Evolutionary conservation across 768 basidiomycete genomes (phyloP), one percentile per base, ranked within the genome.

Genomic region (Pilatotrama ljubarskyi): DNA sequence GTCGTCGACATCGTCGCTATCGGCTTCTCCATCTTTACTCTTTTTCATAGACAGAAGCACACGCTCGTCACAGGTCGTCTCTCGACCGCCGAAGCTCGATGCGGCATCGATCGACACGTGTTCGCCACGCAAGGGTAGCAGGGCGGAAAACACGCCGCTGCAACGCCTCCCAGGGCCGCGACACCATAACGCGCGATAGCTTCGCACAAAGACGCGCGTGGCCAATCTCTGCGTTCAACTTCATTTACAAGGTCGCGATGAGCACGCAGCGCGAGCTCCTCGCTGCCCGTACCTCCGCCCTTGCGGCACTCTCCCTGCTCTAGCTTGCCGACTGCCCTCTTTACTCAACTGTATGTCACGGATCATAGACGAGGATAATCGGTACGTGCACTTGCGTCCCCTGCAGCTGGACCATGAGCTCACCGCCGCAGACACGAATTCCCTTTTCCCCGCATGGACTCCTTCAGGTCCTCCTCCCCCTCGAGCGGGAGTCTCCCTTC

Each of bases 371-470:
- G 64, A 64, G 47, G 35, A 58, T 37, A 54, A 59, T 32, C 60
- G 61, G 68, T 69, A 51, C 20, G 68, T 58, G 20, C 24, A 18
- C 8, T 26, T n/a, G 11, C 18, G 37, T 18, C 32, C 42, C n/a
- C 11, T 37, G 15, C 37, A 47, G 41, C 11, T 37, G 26, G 15
- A 24, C 22, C 7, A 32, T 22, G 47, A 50, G 29, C 50, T 51
- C 52, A 25, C 22, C 40, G 55, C 44, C 20, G 49, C 53, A 66
- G 66, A 17, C 44, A 29, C 57, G 62, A 64, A 49, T 69, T 52
- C 46, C 66, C 68, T 14, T 69, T 67, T 50, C 66, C 66, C 26
- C 46, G 37, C 13, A 57, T 66, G 55, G 63, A 64, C 47, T 11
- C 58, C n/a, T 44, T 46, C 48, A 36, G 46, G 57, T 50, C 66